phyloP scores from a whole-genome alignment of 345 rosid species.

The Geranium brycei region DNA sequence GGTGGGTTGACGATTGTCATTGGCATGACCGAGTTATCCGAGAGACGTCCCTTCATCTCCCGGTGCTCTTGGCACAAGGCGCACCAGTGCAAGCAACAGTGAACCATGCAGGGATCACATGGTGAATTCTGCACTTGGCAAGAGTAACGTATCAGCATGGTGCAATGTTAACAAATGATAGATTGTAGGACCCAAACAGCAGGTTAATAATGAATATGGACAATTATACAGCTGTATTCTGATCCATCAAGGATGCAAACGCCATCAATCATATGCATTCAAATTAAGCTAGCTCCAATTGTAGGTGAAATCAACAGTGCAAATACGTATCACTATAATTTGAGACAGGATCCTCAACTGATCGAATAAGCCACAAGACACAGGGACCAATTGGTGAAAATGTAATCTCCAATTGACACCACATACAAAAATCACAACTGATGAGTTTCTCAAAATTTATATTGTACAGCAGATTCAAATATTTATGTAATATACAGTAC shows the following conservation, averaged over 20 bases:
- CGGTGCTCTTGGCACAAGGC: slow-evolving; percentile 80
- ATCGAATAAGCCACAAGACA: not conserved
- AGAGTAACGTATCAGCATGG: slow-evolving; percentile 1
- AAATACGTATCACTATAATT: not conserved
- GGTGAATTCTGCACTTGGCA: slow-evolving; percentile 62
- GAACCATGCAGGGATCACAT: slow-evolving; percentile 69
- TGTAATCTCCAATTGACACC: not conserved
- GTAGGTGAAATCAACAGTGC: not conserved
- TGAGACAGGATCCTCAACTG: not conserved
- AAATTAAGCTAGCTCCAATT: not conserved
- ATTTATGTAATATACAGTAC: not conserved
- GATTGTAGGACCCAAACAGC: not conserved
- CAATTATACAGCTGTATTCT: not conserved
- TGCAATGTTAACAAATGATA: too few relatives aligned
- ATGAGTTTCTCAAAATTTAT: not conserved
- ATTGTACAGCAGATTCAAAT: too few relatives aligned
- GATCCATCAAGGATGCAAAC: not conserved
- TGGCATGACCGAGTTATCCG: slow-evolving; percentile 67
- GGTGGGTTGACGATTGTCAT: slow-evolving; percentile 89
- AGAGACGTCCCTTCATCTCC: slow-evolving; percentile 70
- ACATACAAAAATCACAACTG: not conserved
- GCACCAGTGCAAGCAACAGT: slow-evolving; percentile 61
- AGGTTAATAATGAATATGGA: not conserved
- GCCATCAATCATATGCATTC: not conserved
- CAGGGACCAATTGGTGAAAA: not conserved